Evolutionary conservation across 2,329 filamentous ascomycete species (phyloP), one percentile per base, ranked within the genome.

Genomic region (Fusarium dlaminii): DNA sequence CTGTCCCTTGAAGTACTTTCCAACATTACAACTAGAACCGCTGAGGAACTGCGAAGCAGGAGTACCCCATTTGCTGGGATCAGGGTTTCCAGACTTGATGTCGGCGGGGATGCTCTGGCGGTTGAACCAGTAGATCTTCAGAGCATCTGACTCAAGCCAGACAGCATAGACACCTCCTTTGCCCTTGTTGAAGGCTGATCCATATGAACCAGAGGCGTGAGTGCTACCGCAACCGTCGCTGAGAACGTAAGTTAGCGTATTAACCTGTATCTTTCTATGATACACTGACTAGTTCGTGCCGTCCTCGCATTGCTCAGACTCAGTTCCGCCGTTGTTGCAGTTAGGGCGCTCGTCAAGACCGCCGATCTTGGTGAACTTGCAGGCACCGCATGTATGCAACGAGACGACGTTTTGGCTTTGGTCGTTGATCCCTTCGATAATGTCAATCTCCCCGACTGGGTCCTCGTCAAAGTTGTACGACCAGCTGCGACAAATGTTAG

Each of bases 91-190:
- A 20, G 85, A 81, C 6, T 82, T 79, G 63, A 93, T 89, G 78
- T 94, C 90, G 3, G 80, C 77, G 2, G 92, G 92, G 58, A 94
- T 87, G 17, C 80, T 79, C 57, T 81, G 80, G 48, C 92, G 90
- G 0, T 90, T 85, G 82, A 95, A 97, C 86, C 93, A 94, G 88
- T 90, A 97, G 68, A 96, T 86, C 40, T 86, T 88, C 80, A 97
- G 94, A 58, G 86, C 86, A 1, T 87, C 78, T 30, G 86, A 84
- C 8, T 91, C 92, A 90, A 94, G 95, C 80, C 93, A 89, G 65
- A 91, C 87, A 13, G 89, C 91, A 74, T 91, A 93, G 36, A 93
- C 85, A 29, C 91, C 92, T 17, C 92, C 92, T 13, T 87, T 86
- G 22, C 80, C 86, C 10, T 68, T 36, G 42, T 55, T 63, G n/a